Evolutionary conservation across 371 early-diverging fungal genomes (phyloP).

Genomic region (Saksenaea oblongispora): DNA sequence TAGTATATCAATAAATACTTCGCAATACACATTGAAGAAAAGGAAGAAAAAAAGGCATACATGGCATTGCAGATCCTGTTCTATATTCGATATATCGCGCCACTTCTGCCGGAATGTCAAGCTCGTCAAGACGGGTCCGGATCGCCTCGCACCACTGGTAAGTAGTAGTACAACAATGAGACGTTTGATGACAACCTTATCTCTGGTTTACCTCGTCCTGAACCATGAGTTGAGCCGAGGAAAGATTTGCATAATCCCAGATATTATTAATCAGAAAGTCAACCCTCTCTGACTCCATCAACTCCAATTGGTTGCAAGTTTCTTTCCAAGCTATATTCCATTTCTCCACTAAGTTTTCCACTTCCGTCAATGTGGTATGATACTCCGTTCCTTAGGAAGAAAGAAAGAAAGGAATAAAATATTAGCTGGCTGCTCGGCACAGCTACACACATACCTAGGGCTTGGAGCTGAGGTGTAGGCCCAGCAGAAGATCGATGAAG

Average conservation of each 20-base stretch:
- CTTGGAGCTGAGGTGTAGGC: constrained; percentile 9
- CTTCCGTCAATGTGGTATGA: constrained; percentile 16
- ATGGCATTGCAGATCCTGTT: constrained; percentile 32
- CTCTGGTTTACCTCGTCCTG: constrained; percentile 37
- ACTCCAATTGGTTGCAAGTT: constrained; percentile 38
- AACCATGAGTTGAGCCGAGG: constrained; percentile 35
- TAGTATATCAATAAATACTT: neutral
- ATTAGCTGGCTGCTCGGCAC: too few species aligned
- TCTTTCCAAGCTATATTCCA: constrained; percentile 40
- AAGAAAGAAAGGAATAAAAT: neutral
- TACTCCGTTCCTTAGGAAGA: constrained; percentile 24
- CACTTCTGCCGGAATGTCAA: constrained; percentile 32
- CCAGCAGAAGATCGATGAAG: constrained; percentile 21
- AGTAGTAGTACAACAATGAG: neutral
- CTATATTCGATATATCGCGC: constrained; percentile 23
- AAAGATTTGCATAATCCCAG: constrained; percentile 49
- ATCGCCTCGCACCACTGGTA: constrained; percentile 42
- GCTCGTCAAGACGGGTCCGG: constrained; percentile 34
- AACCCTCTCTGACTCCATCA: constrained; percentile 40
- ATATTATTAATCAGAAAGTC: constrained; percentile 37
- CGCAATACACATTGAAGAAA: neutral
- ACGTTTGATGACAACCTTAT: neutral
- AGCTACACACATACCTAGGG: constrained; percentile 18
- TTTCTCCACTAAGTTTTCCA: constrained; percentile 32
- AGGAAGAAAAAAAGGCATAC: constrained; percentile 14